Evolutionary conservation across 306 rosid genomes (phyloP).

Genomic region (Albizia julibrissin): DNA sequence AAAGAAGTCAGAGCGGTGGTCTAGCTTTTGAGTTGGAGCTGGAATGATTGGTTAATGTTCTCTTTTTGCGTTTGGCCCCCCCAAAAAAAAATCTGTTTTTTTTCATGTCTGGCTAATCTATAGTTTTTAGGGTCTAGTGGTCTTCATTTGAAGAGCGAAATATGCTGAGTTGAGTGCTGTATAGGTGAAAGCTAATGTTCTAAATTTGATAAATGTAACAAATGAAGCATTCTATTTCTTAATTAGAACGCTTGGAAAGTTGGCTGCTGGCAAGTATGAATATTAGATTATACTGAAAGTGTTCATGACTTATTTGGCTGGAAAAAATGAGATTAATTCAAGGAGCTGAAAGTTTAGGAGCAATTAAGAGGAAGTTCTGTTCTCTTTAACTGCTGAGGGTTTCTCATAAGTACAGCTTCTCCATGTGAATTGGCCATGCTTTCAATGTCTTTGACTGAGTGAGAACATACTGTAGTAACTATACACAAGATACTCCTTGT

Average conservation of each 20-base stretch:
- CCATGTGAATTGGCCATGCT: not conserved
- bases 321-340: not conserved
- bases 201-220: not conserved
- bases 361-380: not conserved
- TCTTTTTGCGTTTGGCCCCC: too few species aligned
- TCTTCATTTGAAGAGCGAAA: not conserved
- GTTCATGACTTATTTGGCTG: not conserved
- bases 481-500: not conserved
- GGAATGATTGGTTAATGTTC: not conserved
- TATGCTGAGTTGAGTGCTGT: not conserved
- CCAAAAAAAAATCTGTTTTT: too few species aligned
- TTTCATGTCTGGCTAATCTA: too few species aligned
- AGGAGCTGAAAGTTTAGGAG: not conserved
- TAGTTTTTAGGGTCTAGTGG: not conserved
- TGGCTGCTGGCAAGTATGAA: not conserved
- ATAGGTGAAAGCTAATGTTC: not conserved
- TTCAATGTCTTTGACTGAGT: not conserved
- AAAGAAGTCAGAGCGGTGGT: not conserved
- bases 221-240: not conserved
- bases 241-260: not conserved
- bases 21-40: not conserved
- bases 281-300: not conserved
- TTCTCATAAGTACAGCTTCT: not conserved
- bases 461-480: not conserved
- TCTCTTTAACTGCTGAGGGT: not conserved